phyloP scores from a whole-genome alignment of 805 yeast genomes.

The Hanseniaspora mollemarum region DNA sequence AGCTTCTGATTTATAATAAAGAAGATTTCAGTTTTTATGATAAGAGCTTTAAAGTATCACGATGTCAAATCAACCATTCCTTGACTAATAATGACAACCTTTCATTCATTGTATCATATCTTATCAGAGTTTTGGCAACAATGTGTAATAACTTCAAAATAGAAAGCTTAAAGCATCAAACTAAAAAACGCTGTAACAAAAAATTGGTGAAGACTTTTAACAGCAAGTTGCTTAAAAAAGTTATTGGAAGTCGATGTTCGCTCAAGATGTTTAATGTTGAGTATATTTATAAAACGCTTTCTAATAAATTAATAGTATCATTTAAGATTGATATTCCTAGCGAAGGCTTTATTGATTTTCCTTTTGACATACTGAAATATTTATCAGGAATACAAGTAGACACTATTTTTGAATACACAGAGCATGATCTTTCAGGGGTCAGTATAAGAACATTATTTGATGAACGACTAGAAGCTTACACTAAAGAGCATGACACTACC shows the following conservation, averaged over 20 bases:
- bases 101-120: not conserved
- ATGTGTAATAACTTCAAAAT: not conserved
- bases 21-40: too few species aligned
- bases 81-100: not conserved
- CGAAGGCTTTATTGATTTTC: not conserved
- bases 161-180: not conserved
- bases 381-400: not conserved
- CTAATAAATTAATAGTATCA: not conserved
- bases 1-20: not conserved
- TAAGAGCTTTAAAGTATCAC: not conserved
- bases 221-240: not conserved
- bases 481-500: not conserved
- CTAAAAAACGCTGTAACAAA: not conserved
- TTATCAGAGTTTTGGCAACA: not conserved
- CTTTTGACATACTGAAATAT: not conserved
- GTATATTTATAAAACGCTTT: not conserved
- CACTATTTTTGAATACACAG: not conserved
- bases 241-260: not conserved
- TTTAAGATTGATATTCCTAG: not conserved
- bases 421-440: not conserved
- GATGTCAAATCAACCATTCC: not conserved
- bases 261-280: not conserved
- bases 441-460: constrained; percentile 5
- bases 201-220: not conserved
- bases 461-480: not conserved